phyloP scores from a whole-genome alignment of 2,329 filamentous ascomycete genomes.

The Sphaerulina populicola region DNA sequence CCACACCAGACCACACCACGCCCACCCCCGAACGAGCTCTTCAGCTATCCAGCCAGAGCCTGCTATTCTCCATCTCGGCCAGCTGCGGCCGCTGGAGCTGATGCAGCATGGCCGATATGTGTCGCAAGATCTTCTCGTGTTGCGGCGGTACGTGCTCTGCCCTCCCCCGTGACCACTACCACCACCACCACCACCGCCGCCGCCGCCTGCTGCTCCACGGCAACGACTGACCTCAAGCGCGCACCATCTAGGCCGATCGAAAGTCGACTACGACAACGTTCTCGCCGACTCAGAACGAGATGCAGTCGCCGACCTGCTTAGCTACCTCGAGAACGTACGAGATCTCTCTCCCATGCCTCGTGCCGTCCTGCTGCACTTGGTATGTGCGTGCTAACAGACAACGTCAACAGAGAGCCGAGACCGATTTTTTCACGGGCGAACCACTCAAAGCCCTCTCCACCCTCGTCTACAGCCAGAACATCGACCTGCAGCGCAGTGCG shows the following conservation, averaged over 20 bases:
- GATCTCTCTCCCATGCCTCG: neutral
- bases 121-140: slow-evolving; percentile 29
- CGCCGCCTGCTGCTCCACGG: neutral
- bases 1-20: neutral
- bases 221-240: slow-evolving; percentile 1
- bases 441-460: slow-evolving; percentile 89
- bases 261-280: slow-evolving; percentile 38
- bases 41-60: neutral
- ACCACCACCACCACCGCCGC: neutral
- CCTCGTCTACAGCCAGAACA: slow-evolving; percentile 95
- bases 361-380: neutral
- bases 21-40: neutral
- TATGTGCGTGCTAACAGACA: slow-evolving; percentile 17
- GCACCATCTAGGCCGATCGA: slow-evolving; percentile 35
- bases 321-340: slow-evolving; percentile 90
- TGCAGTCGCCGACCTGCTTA: slow-evolving; percentile 87
- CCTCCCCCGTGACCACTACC: neutral
- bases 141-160: slow-evolving; percentile 26
- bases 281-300: slow-evolving; percentile 94
- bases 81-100: slow-evolving; percentile 17
- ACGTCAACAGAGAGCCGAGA: slow-evolving; percentile 71
- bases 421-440: slow-evolving; percentile 96
- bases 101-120: slow-evolving; percentile 28
- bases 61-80: neutral
- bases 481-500: slow-evolving; percentile 92